Percentiles rank a stretch among this genome's conserved stretches.
phyloP scores from a whole-genome alignment of 306 rosid species.

The Sophora flavescens region DNA sequence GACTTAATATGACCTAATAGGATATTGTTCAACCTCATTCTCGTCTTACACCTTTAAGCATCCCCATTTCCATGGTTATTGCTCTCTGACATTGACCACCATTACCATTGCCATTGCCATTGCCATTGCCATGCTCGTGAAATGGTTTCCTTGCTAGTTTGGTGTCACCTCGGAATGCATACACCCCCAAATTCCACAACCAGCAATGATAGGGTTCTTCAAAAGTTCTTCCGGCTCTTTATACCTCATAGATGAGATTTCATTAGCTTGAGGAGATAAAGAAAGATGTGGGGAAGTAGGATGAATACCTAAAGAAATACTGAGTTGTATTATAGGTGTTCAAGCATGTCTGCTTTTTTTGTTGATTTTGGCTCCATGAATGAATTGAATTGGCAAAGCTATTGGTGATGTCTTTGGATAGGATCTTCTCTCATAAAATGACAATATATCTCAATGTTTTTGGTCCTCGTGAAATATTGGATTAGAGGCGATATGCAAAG shows the following conservation, averaged over 20 bases:
- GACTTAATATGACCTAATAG: slow-evolving; percentile 24
- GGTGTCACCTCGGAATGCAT: slow-evolving; percentile 51
- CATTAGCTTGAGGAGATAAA: slow-evolving; percentile 62
- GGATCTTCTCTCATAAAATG: too few species aligned
- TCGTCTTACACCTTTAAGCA: background rate
- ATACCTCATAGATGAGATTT: slow-evolving; percentile 66
- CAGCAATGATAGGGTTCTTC: slow-evolving; percentile 63
- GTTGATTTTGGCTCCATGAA: slow-evolving; percentile 12
- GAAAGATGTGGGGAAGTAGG: slow-evolving; percentile 58
- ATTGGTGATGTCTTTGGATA: too few species aligned
- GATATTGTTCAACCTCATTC: slow-evolving; percentile 25
- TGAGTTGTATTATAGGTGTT: slow-evolving; percentile 54
- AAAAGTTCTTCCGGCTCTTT: slow-evolving; percentile 50
- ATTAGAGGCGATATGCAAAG: too few species aligned
- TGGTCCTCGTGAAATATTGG: too few species aligned
- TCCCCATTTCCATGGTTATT: background rate
- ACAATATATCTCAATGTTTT: too few species aligned
- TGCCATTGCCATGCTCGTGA: background rate
- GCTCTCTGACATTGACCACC: slow-evolving; percentile 11
- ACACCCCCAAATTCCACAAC: slow-evolving; percentile 53
- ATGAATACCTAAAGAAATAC: slow-evolving; percentile 44
- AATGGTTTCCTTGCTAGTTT: slow-evolving; percentile 20
- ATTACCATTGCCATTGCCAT: background rate
- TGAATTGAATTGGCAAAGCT: background rate
- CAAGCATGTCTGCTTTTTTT: slow-evolving; percentile 45